These are phyloP conservation scores for Hypsizygus ulmarius DNA, from an alignment of 1,284 basidiomycete genomes.

Conservation along the genomic window DNA sequence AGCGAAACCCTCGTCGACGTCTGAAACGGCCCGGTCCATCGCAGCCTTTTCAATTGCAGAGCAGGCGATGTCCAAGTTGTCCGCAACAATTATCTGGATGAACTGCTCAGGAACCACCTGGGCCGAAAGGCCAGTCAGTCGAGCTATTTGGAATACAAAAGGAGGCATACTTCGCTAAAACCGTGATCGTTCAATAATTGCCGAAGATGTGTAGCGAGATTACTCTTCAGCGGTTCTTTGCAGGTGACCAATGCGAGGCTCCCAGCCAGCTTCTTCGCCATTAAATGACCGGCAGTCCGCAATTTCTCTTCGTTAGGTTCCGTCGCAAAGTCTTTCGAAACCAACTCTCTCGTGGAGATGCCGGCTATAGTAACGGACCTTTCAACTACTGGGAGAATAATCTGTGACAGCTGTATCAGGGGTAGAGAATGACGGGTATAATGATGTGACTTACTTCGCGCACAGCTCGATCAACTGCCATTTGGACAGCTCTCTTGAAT, in stretches of 20 bases:
- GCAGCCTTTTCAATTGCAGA: conserved; percentile 96
- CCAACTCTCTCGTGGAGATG: conserved; percentile 94
- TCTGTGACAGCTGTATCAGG: conserved; percentile 42
- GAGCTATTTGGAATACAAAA: background rate
- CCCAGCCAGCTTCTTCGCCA: conserved; percentile 97
- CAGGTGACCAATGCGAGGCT: conserved; percentile 97
- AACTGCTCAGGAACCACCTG: conserved; percentile 69
- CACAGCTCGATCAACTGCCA: conserved; percentile 93
- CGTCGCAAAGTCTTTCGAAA: conserved; percentile 95
- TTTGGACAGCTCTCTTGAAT: conserved; percentile 90
- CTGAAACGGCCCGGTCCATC: conserved; percentile 94
- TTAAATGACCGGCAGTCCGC: conserved; percentile 89
- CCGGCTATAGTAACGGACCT: conserved; percentile 99
- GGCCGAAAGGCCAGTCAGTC: conserved; percentile 9
- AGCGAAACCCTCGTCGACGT: conserved; percentile 90
- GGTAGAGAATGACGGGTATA: background rate
- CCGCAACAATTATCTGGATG: conserved; percentile 81
- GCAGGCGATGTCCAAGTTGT: conserved; percentile 95
- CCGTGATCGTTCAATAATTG: conserved; percentile 81
- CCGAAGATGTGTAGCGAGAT: conserved; percentile 89
- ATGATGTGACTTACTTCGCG: conserved; percentile 66
- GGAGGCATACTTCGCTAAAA: conserved; percentile 69
- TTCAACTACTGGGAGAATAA: conserved; percentile 97
- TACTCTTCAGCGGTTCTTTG: conserved; percentile 95
- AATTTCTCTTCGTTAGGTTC: conserved; percentile 91